Base-by-base conservation (phyloP, 2,329 filamentous ascomycete genomes). In the Ophiostoma triangulosporum region DNA sequence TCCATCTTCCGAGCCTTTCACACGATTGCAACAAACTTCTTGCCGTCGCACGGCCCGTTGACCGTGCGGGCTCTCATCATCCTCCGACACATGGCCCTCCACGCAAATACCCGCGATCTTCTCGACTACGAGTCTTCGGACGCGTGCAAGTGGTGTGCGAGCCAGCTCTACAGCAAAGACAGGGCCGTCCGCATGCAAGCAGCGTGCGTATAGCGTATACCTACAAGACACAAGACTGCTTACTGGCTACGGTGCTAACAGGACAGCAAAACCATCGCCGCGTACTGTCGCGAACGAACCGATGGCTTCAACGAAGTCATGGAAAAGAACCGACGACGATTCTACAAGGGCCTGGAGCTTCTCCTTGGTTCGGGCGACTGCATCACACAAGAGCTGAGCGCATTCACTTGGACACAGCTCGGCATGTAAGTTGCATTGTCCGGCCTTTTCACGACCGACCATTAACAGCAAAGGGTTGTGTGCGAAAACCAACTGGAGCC, bases 101-200 rank as follows among this genome's bases (percentile, higher is more conserved):
- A 59, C 46, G 20, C 52, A 33, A 43, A 32, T 31, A 27, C 45
- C 1, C 31, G 22, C 6, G 38, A 48, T 4, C 22, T 56, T 0
- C 55, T 59, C 17, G 55, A 57, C 55, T 58, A 58, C 52, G 57
- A 56, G 17, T 38, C 31, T 12, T 58, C 57, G 3, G 11, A 11
- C 1, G 54, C 56, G 6, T 60, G 57, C 52, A 45, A 48, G 27
- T 60, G 57, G 57, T 55, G 52, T 33, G 48, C 46, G 2, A 8
- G 45, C 4, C 56, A 54, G 29, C 54, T 60, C 3, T 52, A 49
- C 35, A 56, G 54, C 43, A 29, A 46, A 3, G 57, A 59, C 46
- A 48, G 38, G 24, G 57, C 56, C 1, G 58, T 60, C 31, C 58
- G 58, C 2, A 31, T 50, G 3, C 54, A 60, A 31, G 58, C 58